Conservation (phyloP, 768 basidiomycete genomes). For the Xerocomellus chrysenteron region DNA sequence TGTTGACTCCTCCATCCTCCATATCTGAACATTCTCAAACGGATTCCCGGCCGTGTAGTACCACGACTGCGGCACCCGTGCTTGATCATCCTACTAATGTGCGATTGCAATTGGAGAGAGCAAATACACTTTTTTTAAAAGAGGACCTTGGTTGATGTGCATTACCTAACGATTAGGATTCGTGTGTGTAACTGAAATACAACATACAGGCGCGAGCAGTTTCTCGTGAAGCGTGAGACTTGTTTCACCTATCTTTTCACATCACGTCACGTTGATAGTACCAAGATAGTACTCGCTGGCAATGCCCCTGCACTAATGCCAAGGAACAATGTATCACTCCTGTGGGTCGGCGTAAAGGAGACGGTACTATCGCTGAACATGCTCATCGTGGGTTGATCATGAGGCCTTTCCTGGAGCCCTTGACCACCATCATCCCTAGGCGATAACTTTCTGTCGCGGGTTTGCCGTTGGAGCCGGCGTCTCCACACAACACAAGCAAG, state of each 20-base stretch:
- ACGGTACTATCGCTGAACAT: conserved; percentile 16
- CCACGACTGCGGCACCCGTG: background rate
- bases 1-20: no score
- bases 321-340: background rate
- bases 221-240: background rate
- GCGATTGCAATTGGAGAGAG: background rate
- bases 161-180: background rate
- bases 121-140: background rate
- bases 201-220: background rate
- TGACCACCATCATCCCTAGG: no score
- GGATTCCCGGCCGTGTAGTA: background rate
- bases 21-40: no score
- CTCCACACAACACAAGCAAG: no score
- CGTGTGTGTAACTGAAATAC: conserved; percentile 2
- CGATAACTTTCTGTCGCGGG: no score
- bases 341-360: conserved; percentile 2
- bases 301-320: background rate
- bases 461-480: no score
- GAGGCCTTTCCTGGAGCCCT: no score
- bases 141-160: conserved; percentile 1
- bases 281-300: no score
- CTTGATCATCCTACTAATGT: background rate
- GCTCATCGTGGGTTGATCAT: background rate
- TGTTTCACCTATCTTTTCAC: background rate
- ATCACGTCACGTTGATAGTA: background rate